Evolutionary conservation across 2,329 filamentous ascomycete genomes (phyloP).

Genomic region (Dactylellina haptotyla): DNA sequence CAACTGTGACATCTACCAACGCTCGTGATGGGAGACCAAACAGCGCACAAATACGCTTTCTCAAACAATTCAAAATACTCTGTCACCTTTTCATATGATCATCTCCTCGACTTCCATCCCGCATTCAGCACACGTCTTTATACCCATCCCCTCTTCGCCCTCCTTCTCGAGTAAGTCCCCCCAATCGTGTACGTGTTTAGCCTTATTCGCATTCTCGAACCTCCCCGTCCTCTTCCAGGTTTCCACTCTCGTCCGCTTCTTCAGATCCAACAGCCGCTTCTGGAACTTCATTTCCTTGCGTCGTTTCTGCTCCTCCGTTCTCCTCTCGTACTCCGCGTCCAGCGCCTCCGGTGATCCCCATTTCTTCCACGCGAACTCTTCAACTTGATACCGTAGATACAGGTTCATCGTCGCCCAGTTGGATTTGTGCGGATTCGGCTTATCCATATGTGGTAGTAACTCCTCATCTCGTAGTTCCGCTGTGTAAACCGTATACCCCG

Average conservation of each 20-base stretch:
- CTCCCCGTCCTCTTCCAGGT: slow-evolving; percentile 78
- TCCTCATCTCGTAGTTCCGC: slow-evolving; percentile 90
- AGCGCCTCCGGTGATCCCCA: slow-evolving; percentile 89
- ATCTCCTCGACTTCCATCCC: slow-evolving; percentile 82
- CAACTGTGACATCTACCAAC: not conserved
- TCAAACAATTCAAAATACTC: slow-evolving; percentile 4
- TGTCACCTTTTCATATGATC: slow-evolving; percentile 66
- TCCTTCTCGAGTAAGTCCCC: slow-evolving; percentile 74
- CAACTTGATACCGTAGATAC: slow-evolving; percentile 90
- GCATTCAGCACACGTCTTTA: slow-evolving; percentile 81
- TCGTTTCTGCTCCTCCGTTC: slow-evolving; percentile 81
- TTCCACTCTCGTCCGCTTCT: slow-evolving; percentile 91
- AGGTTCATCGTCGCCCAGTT: slow-evolving; percentile 99
- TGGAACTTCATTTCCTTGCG: slow-evolving; percentile 93
- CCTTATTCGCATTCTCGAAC: slow-evolving; percentile 64
- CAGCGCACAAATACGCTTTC: too few relatives aligned
- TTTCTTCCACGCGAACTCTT: slow-evolving; percentile 92
- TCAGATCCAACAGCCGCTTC: slow-evolving; percentile 85
- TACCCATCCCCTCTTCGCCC: slow-evolving; percentile 72
- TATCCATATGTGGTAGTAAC: slow-evolving; percentile 84
- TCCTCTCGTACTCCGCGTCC: slow-evolving; percentile 85
- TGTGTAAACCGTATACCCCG: slow-evolving; percentile 60
- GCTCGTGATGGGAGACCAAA: not conserved
- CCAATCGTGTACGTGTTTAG: slow-evolving; percentile 92
- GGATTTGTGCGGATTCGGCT: slow-evolving; percentile 92